Evolutionary conservation across 2,329 filamentous ascomycete species (phyloP).

Genomic region (Fusarium brachygibbosum): DNA sequence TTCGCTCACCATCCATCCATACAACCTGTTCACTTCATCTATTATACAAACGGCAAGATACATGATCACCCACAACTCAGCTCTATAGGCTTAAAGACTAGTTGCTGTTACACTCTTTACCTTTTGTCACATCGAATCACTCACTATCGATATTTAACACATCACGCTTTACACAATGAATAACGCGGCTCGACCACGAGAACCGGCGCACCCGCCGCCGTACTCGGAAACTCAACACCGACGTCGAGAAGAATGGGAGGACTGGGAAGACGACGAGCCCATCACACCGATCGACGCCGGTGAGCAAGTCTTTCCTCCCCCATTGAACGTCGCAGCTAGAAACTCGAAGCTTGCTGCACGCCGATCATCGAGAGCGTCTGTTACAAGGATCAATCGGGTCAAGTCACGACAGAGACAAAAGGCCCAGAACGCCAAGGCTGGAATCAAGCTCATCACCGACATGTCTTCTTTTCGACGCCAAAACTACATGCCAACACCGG

Average conservation of each 20-base stretch:
- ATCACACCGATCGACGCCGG: constrained; percentile 57
- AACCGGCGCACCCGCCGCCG: constrained; percentile 29
- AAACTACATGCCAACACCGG: constrained; percentile 54
- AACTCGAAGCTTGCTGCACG: constrained; percentile 32
- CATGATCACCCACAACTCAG: constrained; percentile 21
- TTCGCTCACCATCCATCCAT: neutral
- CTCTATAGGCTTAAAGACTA: constrained; percentile 32
- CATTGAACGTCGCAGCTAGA: constrained; percentile 33
- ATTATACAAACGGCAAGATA: constrained; percentile 21
- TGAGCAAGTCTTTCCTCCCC: constrained; percentile 52
- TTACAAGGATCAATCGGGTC: constrained; percentile 59
- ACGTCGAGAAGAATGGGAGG: constrained; percentile 64
- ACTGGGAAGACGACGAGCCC: constrained; percentile 66
- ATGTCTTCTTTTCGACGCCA: constrained; percentile 67
- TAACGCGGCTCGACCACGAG: constrained; percentile 24
- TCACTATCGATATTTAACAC: constrained; percentile 23
- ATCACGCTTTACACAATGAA: constrained; percentile 31
- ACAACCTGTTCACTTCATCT: constrained; percentile 14
- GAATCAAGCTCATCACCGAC: constrained; percentile 78
- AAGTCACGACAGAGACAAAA: constrained; percentile 74
- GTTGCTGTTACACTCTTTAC: constrained; percentile 6
- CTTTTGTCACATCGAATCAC: constrained; percentile 5
- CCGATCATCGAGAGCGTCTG: constrained; percentile 55
- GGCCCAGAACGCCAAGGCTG: constrained; percentile 70
- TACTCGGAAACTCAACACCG: constrained; percentile 36